Evolutionary conservation across 116 monocot genomes (phyloP), one percentile per base, ranked within the genome.

Genomic region (Phalaenopsis hybrid): DNA sequence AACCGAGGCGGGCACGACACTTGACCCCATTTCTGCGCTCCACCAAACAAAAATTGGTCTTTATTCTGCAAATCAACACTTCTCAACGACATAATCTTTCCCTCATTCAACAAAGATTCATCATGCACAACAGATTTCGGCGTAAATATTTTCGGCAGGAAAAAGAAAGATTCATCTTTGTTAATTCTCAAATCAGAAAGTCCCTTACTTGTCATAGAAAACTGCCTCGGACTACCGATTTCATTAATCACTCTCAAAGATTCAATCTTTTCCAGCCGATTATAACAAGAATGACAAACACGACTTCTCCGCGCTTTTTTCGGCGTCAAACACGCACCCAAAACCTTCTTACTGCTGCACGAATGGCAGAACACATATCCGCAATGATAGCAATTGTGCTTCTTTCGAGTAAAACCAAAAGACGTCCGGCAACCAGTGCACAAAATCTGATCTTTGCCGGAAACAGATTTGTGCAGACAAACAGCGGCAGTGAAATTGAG

Each of bases 351-450:
- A 55, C 87, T 88, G 41, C 88, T 93, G 76, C 98, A 98, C 17
- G 90, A 86, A 87, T 88, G 87, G 80, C 98, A 98, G 79, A 90
- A 92, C 31, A 84, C 78, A 61, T 65, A 84, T 17, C 91, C 88
- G 82, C 97, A 98, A 72, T 93, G 87, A 75, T 93, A 98, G 83
- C 97, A 98, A 72, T 89, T 86, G 78, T 98, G 97, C 33, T 84
- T 90, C 84, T 91, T 98, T 63, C 88, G 85, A 17, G 92, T 91
- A 79, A 98, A 92, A 23, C 97, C 89, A 78, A 98, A 98, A 44
- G 70, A 59, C 74, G 86, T 65, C 78, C 81, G 83, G 75, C 97
- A 98, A 20, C 88, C 84, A 23, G 76, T 90, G 81, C 97, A 98
- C 17, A 90, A 28, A 0, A 87, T 85, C 63, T 91, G 88, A 28